Base-by-base conservation (phyloP, 768 basidiomycete species). In the Calocybe gangraenosa region DNA sequence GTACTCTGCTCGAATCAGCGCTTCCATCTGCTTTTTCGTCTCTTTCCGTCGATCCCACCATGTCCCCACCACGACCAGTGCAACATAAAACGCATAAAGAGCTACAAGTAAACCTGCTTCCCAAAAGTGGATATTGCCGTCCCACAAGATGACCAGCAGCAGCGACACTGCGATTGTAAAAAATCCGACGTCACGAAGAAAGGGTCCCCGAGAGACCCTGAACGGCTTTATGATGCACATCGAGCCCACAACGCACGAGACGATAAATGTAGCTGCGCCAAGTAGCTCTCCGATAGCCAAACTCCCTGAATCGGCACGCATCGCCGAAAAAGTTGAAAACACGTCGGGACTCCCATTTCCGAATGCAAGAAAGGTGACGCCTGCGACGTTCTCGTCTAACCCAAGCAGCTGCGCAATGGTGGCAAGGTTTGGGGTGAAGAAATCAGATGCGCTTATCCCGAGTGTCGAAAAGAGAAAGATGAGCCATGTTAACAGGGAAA, bases 201-300 rank as follows among this genome's bases (percentile, higher is more conserved):
- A 99, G 0, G 89, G 84, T 14, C 73, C 69, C 0, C 73, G 80
- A 25, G 84, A 71, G 21, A 98, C 92, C 53, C 80, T 78, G 67
- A 99, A 99, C 0, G 95, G 94, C 47, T 87, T 88, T 65, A 98
- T 92, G 64, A 98, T 83, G 55, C 91, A 93, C 85, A 99, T 95
- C n/a, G 88, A 86, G 7, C 96, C 96, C 10, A 92, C 95, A 18
- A 99, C 96, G 57, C 93, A 92, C 2, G 92, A 92, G 17, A 91
- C 84, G 64, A 99, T 94, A 70, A 99, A 99, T 2, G 90, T 78
- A 0, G 95, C 94, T 2, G 95, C 95, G 5, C 96, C 96, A 10
- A 99, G 71, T 6, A 99, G 75, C 61, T 99, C 96, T 17, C 96
- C 96, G 42, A 99, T 81, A 1, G 96, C 96, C 44, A 99, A 67